Base-by-base conservation (phyloP, 192 early-diverging fungal species). In the Gigaspora rosea region DNA sequence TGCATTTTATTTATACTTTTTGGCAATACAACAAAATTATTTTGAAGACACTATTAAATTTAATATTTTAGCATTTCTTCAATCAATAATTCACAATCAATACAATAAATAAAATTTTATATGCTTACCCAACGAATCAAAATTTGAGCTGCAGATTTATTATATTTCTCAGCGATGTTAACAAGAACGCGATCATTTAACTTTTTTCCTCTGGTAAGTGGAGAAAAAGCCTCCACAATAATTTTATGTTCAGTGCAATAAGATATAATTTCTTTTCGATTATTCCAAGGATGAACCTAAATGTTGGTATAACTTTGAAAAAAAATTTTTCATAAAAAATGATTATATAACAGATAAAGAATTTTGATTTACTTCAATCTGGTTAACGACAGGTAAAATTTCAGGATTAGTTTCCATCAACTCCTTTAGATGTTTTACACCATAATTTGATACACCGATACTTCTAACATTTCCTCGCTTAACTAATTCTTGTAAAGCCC, bases 381-480 rank as follows among this genome's bases (percentile, higher is more conserved):
- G 89, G 76, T 90, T 90, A 11, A 89, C 81, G 3, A 78, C 81
- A 0, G 86, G 86, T 48, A 80, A 78, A 32, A 84, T 83, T 1
- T 81, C 76, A 0, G 80, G 83, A 22, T 86, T 81, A 0, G 78
- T 73, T 0, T 72, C 79, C 27, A 84, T 48, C 20, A 90, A 72
- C 59, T 88, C 86, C 58, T 85, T 84, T 73, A 89, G 64, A 68
- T 90, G 86, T 1, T 80, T 73, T 1, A 89, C 73, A 50, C 83
- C 81, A 73, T 86, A 90, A 69, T 89, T 89, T 6, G 88, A 88
- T 10, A 90, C 86, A 13, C 87, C 88, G 57, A 89, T 86, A 74
- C 80, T 84, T 51, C 85, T 85, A 41, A 86, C 85, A 64, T 86
- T 85, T 27, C 88, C 89, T 18, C 80, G 65, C 4, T 78, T 70